Conservation (phyloP, 140 eudicot genomes). For the Bidens hawaiensis region DNA sequence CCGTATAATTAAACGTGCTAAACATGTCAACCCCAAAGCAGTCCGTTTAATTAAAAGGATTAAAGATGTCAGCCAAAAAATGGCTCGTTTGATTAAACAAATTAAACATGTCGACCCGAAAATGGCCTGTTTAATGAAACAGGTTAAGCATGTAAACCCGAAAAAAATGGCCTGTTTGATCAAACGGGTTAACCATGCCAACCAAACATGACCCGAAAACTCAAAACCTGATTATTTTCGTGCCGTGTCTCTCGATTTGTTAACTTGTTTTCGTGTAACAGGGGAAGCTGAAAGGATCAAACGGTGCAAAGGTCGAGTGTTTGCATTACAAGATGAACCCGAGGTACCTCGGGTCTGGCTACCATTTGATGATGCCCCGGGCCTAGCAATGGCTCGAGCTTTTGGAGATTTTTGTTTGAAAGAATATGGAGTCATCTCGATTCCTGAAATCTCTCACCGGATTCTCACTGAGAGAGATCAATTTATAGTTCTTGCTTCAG, state of each 20-base stretch:
- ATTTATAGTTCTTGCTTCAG: slow-evolving; percentile 92
- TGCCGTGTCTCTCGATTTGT: background rate
- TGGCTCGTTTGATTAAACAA: no score
- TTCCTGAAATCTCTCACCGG: slow-evolving; percentile 87
- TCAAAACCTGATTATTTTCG: background rate
- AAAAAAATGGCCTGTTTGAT: background rate
- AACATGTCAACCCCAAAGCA: no score
- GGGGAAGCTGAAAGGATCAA: slow-evolving; percentile 97
- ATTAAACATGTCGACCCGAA: no score
- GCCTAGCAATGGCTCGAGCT: slow-evolving; percentile 99
- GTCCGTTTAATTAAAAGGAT: no score
- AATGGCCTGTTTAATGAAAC: no score
- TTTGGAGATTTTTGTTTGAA: slow-evolving; percentile 96
- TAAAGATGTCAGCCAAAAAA: no score
- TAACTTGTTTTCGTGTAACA: slow-evolving; percentile 17
- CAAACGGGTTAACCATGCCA: background rate
- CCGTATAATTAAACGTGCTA: background rate
- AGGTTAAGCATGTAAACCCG: background rate
- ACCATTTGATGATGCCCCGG: slow-evolving; percentile 98
- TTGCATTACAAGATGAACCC: slow-evolving; percentile 99
- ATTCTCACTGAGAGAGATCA: slow-evolving; percentile 67
- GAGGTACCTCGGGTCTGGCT: slow-evolving; percentile 96
- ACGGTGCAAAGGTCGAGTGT: slow-evolving; percentile 85
- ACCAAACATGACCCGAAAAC: background rate
- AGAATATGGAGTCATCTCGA: slow-evolving; percentile 91